Percentiles rank a stretch among this genome's conserved stretches.
Conservation (phyloP, 2,329 filamentous ascomycete species). For the Colletotrichum lupini region DNA sequence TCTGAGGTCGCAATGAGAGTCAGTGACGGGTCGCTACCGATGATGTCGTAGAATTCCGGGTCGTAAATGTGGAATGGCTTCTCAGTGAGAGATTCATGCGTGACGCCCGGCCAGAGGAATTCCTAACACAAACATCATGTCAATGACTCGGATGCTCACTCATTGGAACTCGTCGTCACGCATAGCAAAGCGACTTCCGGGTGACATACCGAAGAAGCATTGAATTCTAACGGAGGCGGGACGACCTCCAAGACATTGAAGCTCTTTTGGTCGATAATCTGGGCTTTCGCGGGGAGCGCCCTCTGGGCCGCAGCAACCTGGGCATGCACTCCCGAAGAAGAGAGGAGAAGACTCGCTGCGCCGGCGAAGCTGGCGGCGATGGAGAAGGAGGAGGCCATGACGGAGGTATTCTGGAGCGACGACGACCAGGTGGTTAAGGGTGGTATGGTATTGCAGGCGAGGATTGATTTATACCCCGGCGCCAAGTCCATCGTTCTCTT, state of each 20-base stretch:
- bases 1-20: conserved; percentile 59
- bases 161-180: too few species aligned
- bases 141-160: not conserved
- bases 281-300: conserved; percentile 41
- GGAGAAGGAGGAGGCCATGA: too few species aligned
- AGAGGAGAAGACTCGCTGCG: too few species aligned
- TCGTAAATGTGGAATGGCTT: conserved; percentile 60
- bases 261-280: conserved; percentile 55
- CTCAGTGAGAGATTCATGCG: conserved; percentile 47
- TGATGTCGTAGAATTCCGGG: conserved; percentile 59
- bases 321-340: conserved; percentile 29
- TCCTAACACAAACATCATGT: conserved; percentile 39
- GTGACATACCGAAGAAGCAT: conserved; percentile 48
- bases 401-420: too few species aligned
- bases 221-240: conserved; percentile 47
- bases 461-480: too few species aligned
- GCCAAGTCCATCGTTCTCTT: too few species aligned
- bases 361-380: too few species aligned
- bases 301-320: conserved; percentile 3
- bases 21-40: conserved; percentile 60
- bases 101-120: conserved; percentile 57
- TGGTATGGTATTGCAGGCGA: too few species aligned
- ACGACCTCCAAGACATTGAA: conserved; percentile 55
- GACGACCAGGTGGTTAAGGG: too few species aligned
- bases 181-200: too few species aligned